These are phyloP conservation scores for Rugosomyces carneus DNA, from an alignment of 1,284 basidiomycete species.

Conservation along the genomic window DNA sequence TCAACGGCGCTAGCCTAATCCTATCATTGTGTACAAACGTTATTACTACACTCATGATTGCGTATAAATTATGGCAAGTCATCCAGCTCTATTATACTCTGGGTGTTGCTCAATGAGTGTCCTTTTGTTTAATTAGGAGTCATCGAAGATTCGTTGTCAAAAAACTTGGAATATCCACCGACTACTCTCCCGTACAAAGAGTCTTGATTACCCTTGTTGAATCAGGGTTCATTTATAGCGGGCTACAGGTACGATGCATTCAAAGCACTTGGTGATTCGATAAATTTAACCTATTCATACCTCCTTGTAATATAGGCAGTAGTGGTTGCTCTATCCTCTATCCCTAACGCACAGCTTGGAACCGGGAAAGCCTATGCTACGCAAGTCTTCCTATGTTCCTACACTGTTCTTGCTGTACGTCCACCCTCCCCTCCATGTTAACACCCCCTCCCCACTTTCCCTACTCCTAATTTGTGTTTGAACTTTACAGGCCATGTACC, in stretches of 20 bases:
- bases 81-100: no score
- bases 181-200: conserved; percentile 9
- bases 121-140: conserved; percentile 1
- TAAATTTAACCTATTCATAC: background rate
- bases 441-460: background rate
- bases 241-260: conserved; percentile 7
- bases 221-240: conserved; percentile 10
- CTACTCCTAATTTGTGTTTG: no score
- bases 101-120: no score
- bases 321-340: background rate
- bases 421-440: background rate
- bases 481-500: conserved; percentile 13
- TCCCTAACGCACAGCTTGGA: background rate
- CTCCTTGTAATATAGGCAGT: background rate
- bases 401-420: conserved; percentile 6
- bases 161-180: conserved; percentile 1
- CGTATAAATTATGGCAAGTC: conserved; percentile 11
- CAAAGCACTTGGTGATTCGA: background rate
- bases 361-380: background rate
- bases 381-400: conserved; percentile 1
- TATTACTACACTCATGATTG: conserved; percentile 8
- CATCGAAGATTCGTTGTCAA: conserved; percentile 7
- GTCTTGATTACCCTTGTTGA: conserved; percentile 9
- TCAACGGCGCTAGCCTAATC: conserved; percentile 7
- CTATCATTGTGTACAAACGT: conserved; percentile 11